These are phyloP conservation scores for Ophiostoma piceae DNA, from an alignment of 2,329 filamentous ascomycete genomes.

Conservation along the genomic window DNA sequence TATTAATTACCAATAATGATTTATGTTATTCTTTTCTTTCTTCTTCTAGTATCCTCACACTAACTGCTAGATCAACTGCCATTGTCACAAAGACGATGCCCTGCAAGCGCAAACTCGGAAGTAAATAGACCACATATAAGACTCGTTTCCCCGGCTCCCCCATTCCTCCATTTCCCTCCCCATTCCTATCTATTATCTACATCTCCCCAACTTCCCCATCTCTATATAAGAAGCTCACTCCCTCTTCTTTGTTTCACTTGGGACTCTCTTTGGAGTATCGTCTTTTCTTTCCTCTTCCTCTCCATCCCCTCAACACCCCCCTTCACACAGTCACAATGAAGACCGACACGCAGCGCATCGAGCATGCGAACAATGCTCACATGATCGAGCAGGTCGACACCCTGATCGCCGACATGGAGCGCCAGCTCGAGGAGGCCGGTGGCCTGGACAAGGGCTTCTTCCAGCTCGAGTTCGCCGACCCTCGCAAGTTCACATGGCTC, in stretches of 20 bases:
- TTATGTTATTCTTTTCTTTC: too few relatives aligned
- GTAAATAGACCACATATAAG: constrained; percentile 9
- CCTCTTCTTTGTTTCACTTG: background rate
- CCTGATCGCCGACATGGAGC: constrained; percentile 25
- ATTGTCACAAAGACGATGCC: background rate
- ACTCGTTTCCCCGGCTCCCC: constrained; percentile 11
- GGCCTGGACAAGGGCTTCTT: constrained; percentile 29
- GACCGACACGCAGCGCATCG: constrained; percentile 14
- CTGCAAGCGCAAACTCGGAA: too few relatives aligned
- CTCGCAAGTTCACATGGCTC: constrained; percentile 57
- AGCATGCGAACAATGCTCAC: constrained; percentile 13
- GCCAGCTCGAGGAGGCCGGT: constrained; percentile 18
- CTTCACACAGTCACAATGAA: constrained; percentile 3
- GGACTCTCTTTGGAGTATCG: background rate
- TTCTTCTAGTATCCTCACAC: background rate
- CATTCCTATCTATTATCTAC: background rate
- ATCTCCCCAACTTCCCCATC: background rate
- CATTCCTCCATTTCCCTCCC: constrained; percentile 5
- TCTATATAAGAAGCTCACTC: constrained; percentile 2
- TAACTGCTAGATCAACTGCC: background rate
- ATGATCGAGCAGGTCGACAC: constrained; percentile 20
- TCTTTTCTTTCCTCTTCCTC: background rate
- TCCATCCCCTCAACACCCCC: background rate
- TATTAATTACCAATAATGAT: background rate
- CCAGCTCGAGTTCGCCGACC: constrained; percentile 40